A percentile compares a stretch with the other conserved stretches of the same genome.
Evolutionary conservation across 2,329 filamentous ascomycete genomes (phyloP).

Genomic region (Trichoderma guizhouense): DNA sequence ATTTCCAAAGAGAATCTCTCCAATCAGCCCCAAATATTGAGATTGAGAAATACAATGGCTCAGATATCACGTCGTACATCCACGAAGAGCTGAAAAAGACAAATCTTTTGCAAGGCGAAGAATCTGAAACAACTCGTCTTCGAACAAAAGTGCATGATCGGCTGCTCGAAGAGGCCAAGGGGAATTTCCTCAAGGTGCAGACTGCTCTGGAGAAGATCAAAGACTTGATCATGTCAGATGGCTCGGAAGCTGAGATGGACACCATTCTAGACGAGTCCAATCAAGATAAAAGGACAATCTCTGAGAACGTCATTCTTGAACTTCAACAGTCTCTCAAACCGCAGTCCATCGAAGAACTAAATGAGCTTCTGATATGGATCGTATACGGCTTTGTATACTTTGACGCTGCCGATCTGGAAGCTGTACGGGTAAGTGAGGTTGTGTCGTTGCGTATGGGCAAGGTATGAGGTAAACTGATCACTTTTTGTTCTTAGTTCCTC

Average conservation of each 20-base stretch:
- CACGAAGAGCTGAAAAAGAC: neutral
- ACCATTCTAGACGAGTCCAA: neutral
- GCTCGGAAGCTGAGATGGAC: neutral
- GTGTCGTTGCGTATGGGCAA: neutral
- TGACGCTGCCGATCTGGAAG: neutral
- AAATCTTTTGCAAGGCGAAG: neutral
- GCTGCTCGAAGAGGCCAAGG: neutral
- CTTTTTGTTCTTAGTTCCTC: neutral
- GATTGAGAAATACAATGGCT: neutral
- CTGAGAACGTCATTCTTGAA: neutral
- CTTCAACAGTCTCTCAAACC: neutral
- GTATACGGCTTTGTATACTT: neutral
- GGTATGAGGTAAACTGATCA: neutral
- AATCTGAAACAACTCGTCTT: neutral
- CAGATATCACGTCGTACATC: neutral
- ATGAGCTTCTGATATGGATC: neutral
- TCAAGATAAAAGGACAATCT: neutral
- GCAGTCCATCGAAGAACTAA: neutral
- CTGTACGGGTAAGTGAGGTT: neutral
- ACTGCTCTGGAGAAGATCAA: conserved; percentile 1
- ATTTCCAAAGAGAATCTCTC: neutral
- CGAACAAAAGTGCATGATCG: neutral
- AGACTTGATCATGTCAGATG: conserved; percentile 1
- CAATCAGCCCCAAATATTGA: neutral
- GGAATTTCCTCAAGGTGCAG: conserved; percentile 1